These are phyloP conservation scores for Zymoseptoria tritici DNA, from an alignment of 2,329 filamentous ascomycete species.

Conservation along the genomic window DNA sequence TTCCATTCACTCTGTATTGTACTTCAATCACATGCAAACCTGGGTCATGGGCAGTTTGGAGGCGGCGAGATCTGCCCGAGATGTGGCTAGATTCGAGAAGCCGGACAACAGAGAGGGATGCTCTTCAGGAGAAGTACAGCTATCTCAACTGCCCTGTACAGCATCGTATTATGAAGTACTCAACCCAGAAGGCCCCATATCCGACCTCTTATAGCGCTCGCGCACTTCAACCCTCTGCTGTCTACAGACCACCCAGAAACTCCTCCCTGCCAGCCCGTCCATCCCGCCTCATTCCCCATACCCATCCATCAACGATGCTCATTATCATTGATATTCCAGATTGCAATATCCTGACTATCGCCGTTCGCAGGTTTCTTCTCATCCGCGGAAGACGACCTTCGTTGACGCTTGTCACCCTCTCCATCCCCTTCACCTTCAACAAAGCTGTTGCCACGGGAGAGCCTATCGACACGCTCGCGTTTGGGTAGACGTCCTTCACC, in stretches of 20 bases:
- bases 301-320: neutral
- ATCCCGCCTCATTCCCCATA: too few species aligned
- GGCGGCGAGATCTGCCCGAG: too few species aligned
- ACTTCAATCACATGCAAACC: too few species aligned
- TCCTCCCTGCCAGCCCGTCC: neutral
- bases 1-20: too few species aligned
- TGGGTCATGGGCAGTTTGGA: too few species aligned
- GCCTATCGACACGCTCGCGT: conserved; percentile 28
- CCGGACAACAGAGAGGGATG: too few species aligned
- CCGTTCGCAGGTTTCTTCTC: neutral
- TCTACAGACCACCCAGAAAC: neutral
- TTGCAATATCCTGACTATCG: conserved; percentile 6
- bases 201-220: neutral
- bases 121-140: too few species aligned
- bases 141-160: too few species aligned
- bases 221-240: neutral
- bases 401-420: neutral
- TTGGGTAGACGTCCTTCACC: conserved; percentile 17
- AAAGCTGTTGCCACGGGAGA: conserved; percentile 36
- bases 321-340: neutral
- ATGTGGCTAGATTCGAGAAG: too few species aligned
- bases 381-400: neutral
- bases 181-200: too few species aligned
- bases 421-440: neutral
- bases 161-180: too few species aligned